Conservation (phyloP, 495 filamentous ascomycete species). For the Hyaloscypha bicolor region DNA sequence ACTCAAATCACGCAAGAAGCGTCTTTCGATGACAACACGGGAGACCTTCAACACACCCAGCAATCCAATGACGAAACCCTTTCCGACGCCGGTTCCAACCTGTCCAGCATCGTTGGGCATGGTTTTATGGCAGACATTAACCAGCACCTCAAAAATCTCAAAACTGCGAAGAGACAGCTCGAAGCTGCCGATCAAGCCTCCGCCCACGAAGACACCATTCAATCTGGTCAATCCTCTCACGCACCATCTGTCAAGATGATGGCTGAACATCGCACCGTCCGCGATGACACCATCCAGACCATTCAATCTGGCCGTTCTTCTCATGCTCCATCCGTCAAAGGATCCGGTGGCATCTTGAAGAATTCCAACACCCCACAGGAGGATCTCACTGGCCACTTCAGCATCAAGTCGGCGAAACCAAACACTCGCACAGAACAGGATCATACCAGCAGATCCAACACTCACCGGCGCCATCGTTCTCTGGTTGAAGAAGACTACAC, state of each 20-base stretch:
- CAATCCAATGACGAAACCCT: background rate
- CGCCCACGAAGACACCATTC: background rate
- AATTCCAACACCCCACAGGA: constrained; percentile 1
- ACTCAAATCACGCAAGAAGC: background rate
- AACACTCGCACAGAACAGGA: background rate
- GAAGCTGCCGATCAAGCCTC: background rate
- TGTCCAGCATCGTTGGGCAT: background rate
- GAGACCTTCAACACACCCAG: background rate
- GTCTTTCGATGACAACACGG: background rate
- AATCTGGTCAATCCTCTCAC: background rate
- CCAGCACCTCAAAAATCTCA: background rate
- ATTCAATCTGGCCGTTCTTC: background rate
- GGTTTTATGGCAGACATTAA: background rate
- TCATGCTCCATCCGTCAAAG: background rate
- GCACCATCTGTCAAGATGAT: background rate
- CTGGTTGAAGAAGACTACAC: constrained; percentile 12
- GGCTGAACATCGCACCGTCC: background rate
- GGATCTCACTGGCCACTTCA: constrained; percentile 44
- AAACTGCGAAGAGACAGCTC: background rate
- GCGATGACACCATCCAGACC: constrained; percentile 2
- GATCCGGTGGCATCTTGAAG: constrained; percentile 4
- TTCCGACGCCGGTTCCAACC: background rate
- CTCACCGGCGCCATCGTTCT: constrained; percentile 25
- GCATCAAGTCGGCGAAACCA: constrained; percentile 38
- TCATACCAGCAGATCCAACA: background rate